Evolutionary conservation across 495 filamentous ascomycete species (phyloP), one percentile per base, ranked within the genome.

Genomic region (Cercophora scortea): DNA sequence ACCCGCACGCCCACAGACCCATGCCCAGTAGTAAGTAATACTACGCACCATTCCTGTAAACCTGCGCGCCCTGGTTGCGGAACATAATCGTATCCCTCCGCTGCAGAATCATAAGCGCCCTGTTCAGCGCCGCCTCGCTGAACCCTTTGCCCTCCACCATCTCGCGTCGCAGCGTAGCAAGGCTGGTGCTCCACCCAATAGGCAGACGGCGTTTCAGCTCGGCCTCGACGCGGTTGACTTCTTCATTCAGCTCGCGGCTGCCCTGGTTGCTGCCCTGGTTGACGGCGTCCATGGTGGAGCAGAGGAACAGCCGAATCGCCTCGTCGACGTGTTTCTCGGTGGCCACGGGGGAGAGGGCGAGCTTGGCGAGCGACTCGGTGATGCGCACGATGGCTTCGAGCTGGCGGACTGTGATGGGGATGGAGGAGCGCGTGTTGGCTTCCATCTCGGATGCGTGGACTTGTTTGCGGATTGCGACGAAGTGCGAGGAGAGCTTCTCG

Each of bases 381-480:
- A 99, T 97, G 63, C 93, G 92, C 60, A 96, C 85, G 59, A 99
- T 94, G 63, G 90, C 90, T 68, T 99, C 93, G 3, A 99, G 82
- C 61, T 99, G 93, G 55, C 93, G 90, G 39, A 99, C 87, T 1
- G 93, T 99, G 71, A 99, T 99, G 52, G 93, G 93, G 62, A 99
- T 97, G 15, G 84, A 88, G 18, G 88, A 93, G 8, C 94, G 88
- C 34, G 83, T 76, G 64, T 95, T 92, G 49, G 90, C 85, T 52
- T 91, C 83, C 12, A 93, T 69, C 64, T 99, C 94, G 1, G 87
- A 81, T 7, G 88, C 82, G 74, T 96, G 93, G 1, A 99, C 89
- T 71, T 96, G 93, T 60, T 89, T 86, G 45, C 94, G 84, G 68
- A 99, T 96, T 50, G 86, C 86, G 54, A 99, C 94, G 65, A 99